These are phyloP conservation scores for Caloboletus inedulis DNA, from an alignment of 1,284 basidiomycete genomes.

Conservation along the genomic window DNA sequence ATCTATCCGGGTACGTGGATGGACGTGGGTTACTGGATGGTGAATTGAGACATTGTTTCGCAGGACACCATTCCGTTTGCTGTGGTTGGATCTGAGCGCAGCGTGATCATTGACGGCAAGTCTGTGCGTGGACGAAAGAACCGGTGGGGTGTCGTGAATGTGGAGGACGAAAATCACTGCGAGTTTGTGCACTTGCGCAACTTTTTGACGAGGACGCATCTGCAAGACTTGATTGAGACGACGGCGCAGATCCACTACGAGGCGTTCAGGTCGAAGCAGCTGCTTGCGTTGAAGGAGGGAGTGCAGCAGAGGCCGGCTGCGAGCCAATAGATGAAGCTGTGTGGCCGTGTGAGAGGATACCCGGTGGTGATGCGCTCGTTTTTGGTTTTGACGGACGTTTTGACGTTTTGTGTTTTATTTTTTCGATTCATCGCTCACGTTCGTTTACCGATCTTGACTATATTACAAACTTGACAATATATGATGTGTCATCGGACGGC, in stretches of 20 bases:
- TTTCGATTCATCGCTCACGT: conserved; percentile 10
- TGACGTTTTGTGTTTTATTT: not conserved
- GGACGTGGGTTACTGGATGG: not conserved
- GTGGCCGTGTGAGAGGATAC: conserved; percentile 12
- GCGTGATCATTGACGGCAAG: conserved; percentile 94
- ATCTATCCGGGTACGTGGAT: conserved; percentile 71
- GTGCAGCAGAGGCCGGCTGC: conserved; percentile 53
- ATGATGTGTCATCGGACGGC: conserved; percentile 14
- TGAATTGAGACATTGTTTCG: conserved; percentile 4
- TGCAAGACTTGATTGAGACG: conserved; percentile 98
- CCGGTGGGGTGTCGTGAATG: conserved; percentile 97
- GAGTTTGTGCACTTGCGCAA: conserved; percentile 97
- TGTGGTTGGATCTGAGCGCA: conserved; percentile 92
- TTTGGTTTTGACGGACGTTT: conserved; percentile 9
- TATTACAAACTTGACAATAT: not conserved
- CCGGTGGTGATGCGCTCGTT: conserved; percentile 7
- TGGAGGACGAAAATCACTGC: conserved; percentile 96
- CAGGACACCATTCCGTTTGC: conserved; percentile 96
- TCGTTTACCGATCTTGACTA: conserved; percentile 10
- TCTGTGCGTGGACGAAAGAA: conserved; percentile 95
- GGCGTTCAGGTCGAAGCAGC: conserved; percentile 97
- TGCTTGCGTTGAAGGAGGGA: conserved; percentile 88
- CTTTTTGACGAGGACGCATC: conserved; percentile 94
- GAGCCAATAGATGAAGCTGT: conserved; percentile 21
- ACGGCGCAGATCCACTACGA: conserved; percentile 99